Evolutionary conservation across 1,139 yeast genomes (phyloP).

Genomic region (Candida glucosophila): DNA sequence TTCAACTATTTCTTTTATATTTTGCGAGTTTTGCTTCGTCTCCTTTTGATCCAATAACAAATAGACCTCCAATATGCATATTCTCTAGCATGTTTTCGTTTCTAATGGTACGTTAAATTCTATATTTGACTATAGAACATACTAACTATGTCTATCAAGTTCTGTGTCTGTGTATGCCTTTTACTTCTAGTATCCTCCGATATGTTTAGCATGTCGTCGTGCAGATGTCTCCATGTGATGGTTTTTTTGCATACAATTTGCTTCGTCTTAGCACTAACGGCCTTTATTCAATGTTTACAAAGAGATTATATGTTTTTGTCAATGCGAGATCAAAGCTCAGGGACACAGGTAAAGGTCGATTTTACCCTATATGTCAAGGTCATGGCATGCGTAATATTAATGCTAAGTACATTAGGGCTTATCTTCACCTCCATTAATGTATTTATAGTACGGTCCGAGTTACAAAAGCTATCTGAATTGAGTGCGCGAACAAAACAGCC

Average conservation of each 20-base stretch:
- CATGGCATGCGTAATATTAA: slow-evolving; percentile 6
- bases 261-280: slow-evolving; percentile 10
- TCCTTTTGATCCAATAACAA: slow-evolving; percentile 35
- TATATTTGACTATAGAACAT: not conserved
- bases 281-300: slow-evolving; percentile 14
- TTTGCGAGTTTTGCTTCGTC: slow-evolving; percentile 29
- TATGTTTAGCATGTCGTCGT: slow-evolving; percentile 12
- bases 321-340: slow-evolving; percentile 11
- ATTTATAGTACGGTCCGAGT: no score
- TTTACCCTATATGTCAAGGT: slow-evolving; percentile 18
- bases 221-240: slow-evolving; percentile 7
- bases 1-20: slow-evolving; percentile 28
- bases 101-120: slow-evolving; percentile 17
- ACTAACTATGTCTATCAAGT: slow-evolving; percentile 12
- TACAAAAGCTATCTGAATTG: no score
- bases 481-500: no score
- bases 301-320: slow-evolving; percentile 18
- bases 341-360: slow-evolving; percentile 10
- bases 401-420: slow-evolving; percentile 6
- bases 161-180: slow-evolving; percentile 15
- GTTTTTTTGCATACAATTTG: slow-evolving; percentile 15
- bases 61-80: slow-evolving; percentile 25
- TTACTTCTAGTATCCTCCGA: slow-evolving; percentile 14
- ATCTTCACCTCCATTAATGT: slow-evolving; percentile 5
- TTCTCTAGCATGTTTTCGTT: slow-evolving; percentile 20